Percentiles rank a stretch among this genome's conserved stretches.
phyloP scores from a whole-genome alignment of 2,329 filamentous ascomycete species.

The Lojkania enalia region DNA sequence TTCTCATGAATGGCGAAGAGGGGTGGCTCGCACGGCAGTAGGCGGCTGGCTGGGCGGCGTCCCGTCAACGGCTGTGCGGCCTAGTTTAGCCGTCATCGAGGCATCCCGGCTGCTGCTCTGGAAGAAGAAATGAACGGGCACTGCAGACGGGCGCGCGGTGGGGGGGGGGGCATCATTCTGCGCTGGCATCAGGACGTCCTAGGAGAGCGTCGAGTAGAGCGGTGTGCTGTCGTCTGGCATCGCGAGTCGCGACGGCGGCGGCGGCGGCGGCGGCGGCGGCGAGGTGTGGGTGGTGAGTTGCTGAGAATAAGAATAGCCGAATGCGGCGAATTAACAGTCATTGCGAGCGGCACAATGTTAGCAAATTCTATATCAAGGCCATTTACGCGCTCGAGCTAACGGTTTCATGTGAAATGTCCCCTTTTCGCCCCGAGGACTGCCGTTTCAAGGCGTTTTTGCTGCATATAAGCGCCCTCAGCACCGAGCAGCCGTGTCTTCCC shows the following conservation, averaged over 20 bases:
- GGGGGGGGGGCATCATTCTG: too few relatives aligned
- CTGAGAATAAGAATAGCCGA: background rate
- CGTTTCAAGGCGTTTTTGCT: conserved; percentile 27
- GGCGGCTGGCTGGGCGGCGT: background rate
- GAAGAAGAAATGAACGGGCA: conserved; percentile 1
- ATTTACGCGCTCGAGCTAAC: conserved; percentile 35
- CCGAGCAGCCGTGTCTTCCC: background rate
- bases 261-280: background rate
- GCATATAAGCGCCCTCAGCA: conserved; percentile 11
- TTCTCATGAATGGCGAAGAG: background rate
- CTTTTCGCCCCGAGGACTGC: conserved; percentile 2
- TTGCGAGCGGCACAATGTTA: background rate
- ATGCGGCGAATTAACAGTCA: conserved; percentile 2
- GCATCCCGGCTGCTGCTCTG: conserved; percentile 1
- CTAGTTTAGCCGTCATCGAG: conserved; percentile 20
- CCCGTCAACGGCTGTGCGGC: conserved; percentile 15
- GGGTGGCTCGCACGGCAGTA: background rate
- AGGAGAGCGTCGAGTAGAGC: background rate
- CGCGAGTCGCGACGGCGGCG: background rate
- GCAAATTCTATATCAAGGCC: conserved; percentile 7
- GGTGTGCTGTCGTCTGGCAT: background rate
- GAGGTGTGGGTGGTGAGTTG: background rate
- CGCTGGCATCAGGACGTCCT: background rate
- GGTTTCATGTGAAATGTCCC: conserved; percentile 15
- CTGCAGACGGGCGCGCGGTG: conserved; percentile 2